These are phyloP conservation scores for Lichtheimia ramosa DNA, from an alignment of 371 early-diverging fungal genomes.

Conservation along the genomic window DNA sequence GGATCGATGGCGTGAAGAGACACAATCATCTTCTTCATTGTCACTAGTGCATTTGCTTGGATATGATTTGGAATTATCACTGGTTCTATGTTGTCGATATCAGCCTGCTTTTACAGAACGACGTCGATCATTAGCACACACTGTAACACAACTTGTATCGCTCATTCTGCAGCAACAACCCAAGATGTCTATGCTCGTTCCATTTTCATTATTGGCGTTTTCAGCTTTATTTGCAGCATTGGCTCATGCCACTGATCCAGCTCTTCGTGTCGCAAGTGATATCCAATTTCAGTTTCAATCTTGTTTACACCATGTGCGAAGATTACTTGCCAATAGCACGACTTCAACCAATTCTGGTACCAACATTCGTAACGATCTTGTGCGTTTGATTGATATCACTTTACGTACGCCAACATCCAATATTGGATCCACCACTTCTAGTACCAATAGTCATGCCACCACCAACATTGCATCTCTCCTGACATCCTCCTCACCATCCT, in stretches of 20 bases:
- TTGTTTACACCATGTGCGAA: conserved; percentile 29
- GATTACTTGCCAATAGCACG: conserved; percentile 13
- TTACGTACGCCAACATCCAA: conserved; percentile 23
- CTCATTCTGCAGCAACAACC: conserved; percentile 28
- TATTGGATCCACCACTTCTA: too few relatives aligned
- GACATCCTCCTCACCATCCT: background rate
- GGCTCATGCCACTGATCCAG: conserved; percentile 42
- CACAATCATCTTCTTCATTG: conserved; percentile 37
- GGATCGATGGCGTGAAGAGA: conserved; percentile 30
- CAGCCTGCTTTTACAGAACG: conserved; percentile 39
- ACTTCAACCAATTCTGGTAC: too few relatives aligned
- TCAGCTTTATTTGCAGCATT: conserved; percentile 47
- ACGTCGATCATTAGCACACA: conserved; percentile 36
- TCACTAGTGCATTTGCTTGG: conserved; percentile 10
- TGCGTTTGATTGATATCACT: conserved; percentile 34
- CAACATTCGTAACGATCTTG: conserved; percentile 12
- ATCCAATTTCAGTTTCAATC: conserved; percentile 41
- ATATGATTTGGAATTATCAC: conserved; percentile 34
- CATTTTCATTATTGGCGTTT: conserved; percentile 32
- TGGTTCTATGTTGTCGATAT: conserved; percentile 42
- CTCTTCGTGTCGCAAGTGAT: conserved; percentile 25
- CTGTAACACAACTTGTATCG: conserved; percentile 41
- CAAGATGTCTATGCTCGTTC: too few relatives aligned
- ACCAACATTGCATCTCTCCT: background rate
- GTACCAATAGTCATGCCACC: too few relatives aligned